phyloP scores from a whole-genome alignment of 495 filamentous ascomycete species.

The Polyplosphaeria fusca region DNA sequence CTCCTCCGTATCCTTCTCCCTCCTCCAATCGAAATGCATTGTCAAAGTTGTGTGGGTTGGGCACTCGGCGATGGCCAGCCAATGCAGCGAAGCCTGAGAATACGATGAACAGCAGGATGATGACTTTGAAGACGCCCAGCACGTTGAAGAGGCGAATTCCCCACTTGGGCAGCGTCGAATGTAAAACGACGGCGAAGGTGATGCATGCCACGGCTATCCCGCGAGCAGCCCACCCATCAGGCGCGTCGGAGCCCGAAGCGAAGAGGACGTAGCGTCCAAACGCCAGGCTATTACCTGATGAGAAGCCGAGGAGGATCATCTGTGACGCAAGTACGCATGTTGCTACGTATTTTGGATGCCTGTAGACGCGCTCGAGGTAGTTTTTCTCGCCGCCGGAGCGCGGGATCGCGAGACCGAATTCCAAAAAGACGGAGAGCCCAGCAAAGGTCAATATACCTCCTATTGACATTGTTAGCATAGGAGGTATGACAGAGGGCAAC shows the following conservation, averaged over 20 bases:
- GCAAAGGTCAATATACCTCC: slow-evolving; percentile 40
- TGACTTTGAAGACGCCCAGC: slow-evolving; percentile 65
- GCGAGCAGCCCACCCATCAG: slow-evolving; percentile 65
- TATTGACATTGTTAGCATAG: too few relatives aligned
- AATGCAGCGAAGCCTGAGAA: slow-evolving; percentile 54
- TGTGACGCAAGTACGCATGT: slow-evolving; percentile 30
- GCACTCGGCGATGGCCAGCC: slow-evolving; percentile 23
- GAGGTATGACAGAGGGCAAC: too few relatives aligned
- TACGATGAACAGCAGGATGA: slow-evolving; percentile 64
- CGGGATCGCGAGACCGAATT: slow-evolving; percentile 43
- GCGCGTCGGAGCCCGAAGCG: slow-evolving; percentile 55
- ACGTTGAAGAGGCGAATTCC: slow-evolving; percentile 64
- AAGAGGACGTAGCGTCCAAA: slow-evolving; percentile 38
- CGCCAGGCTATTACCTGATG: slow-evolving; percentile 41
- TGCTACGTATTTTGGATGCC: slow-evolving; percentile 33
- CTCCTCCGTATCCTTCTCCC: slow-evolving; percentile 29
- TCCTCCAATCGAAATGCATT: slow-evolving; percentile 34
- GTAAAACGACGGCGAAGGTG: slow-evolving; percentile 60
- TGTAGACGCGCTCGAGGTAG: slow-evolving; percentile 36
- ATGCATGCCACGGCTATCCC: slow-evolving; percentile 65
- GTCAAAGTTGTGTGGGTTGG: slow-evolving; percentile 32
- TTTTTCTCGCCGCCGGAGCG: slow-evolving; percentile 36
- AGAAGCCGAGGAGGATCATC: slow-evolving; percentile 51
- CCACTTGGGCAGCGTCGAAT: slow-evolving; percentile 62
- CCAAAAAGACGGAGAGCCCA: slow-evolving; percentile 51